Evolutionary conservation across 371 early-diverging fungal genomes (phyloP).

Genomic region (Apophysomyces ossiformis): DNA sequence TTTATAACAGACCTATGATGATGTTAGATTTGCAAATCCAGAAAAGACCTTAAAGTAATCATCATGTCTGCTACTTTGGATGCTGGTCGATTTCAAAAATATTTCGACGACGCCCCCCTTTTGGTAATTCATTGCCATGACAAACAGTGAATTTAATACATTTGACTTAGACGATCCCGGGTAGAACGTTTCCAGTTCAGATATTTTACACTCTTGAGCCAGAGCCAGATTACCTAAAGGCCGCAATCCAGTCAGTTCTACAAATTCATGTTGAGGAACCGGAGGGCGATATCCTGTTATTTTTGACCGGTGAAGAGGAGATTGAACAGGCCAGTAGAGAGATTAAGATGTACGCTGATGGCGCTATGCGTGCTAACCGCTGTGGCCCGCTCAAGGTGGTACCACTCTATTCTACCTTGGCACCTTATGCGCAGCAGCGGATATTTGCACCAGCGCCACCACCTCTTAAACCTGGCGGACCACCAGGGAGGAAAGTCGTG

Average conservation of each 20-base stretch:
- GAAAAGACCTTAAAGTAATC: slow-evolving; percentile 81
- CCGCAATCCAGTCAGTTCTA: slow-evolving; percentile 82
- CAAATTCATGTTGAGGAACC: slow-evolving; percentile 86
- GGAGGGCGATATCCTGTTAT: slow-evolving; percentile 89
- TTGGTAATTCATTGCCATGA: slow-evolving; percentile 28
- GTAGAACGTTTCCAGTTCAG: slow-evolving; percentile 91
- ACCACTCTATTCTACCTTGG: slow-evolving; percentile 94
- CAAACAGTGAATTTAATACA: background rate
- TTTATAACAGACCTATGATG: background rate
- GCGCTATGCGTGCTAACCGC: slow-evolving; percentile 55
- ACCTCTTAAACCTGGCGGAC: slow-evolving; percentile 71
- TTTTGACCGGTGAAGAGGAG: slow-evolving; percentile 95
- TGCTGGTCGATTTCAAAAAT: slow-evolving; percentile 86
- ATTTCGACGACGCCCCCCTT: slow-evolving; percentile 79
- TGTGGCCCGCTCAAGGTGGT: slow-evolving; percentile 80
- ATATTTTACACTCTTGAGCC: slow-evolving; percentile 89
- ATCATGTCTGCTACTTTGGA: slow-evolving; percentile 96
- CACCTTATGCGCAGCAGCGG: slow-evolving; percentile 89
- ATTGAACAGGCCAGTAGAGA: slow-evolving; percentile 87
- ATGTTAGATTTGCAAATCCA: slow-evolving; percentile 48
- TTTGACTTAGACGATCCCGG: slow-evolving; percentile 66
- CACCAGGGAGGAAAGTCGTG: slow-evolving; percentile 93
- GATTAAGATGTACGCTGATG: slow-evolving; percentile 70
- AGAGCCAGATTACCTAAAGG: slow-evolving; percentile 87
- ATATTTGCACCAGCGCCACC: slow-evolving; percentile 92